Conservation (phyloP, 192 early-diverging fungal species). For the Lunasporangiospora selenospora region DNA sequence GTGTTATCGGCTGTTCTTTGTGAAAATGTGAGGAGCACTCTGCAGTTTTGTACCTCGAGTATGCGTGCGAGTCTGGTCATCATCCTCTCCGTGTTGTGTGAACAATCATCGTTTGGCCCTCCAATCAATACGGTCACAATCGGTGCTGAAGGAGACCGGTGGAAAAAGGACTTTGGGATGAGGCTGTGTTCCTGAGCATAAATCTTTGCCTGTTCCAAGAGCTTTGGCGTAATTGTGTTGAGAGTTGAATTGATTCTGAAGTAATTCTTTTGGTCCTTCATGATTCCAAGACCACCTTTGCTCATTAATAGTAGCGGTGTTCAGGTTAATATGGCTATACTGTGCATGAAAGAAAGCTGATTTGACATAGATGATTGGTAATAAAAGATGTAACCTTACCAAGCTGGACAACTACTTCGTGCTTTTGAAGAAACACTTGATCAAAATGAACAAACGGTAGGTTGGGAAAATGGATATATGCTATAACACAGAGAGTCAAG, state of each 20-base stretch:
- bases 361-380: too few species aligned
- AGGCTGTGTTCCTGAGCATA: conserved; percentile 1
- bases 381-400: too few species aligned
- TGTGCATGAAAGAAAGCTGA: too few species aligned
- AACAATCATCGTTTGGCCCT: conserved; percentile 38
- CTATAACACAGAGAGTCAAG: too few species aligned
- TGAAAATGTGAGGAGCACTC: conserved; percentile 26
- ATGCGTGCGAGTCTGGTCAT: conserved; percentile 21
- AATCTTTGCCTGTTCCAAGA: conserved; percentile 4
- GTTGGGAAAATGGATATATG: conserved; percentile 38
- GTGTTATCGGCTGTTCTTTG: conserved; percentile 36
- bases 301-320: too few species aligned
- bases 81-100: conserved; percentile 37
- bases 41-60: conserved; percentile 22
- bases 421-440: conserved; percentile 37
- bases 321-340: too few species aligned
- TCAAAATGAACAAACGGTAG: conserved; percentile 45
- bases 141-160: not conserved
- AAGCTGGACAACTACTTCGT: conserved; percentile 38
- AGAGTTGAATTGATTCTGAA: conserved; percentile 33
- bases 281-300: conserved; percentile 40
- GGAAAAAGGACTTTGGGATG: conserved; percentile 22
- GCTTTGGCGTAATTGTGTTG: conserved; percentile 26
- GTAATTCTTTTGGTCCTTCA: conserved; percentile 50
- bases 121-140: conserved; percentile 32